These are phyloP conservation scores for Hortaea werneckii DNA, from an alignment of 2,329 filamentous ascomycete species.

Conservation along the genomic window DNA sequence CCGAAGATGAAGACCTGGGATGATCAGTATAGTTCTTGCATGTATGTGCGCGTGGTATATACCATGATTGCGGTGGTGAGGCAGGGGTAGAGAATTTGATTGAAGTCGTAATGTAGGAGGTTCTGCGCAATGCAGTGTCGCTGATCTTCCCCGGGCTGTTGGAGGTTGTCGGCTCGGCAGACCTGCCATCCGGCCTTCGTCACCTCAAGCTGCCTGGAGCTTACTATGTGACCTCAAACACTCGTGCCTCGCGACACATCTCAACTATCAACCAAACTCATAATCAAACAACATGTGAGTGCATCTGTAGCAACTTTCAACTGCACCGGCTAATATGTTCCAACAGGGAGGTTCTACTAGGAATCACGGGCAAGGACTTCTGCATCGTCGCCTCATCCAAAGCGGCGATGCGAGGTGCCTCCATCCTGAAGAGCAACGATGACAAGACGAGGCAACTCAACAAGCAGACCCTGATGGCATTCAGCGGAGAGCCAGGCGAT, in stretches of 20 bases:
- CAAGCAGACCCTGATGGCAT: constrained; percentile 89
- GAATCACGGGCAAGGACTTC: constrained; percentile 98
- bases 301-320: neutral
- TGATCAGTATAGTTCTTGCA: neutral
- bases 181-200: neutral
- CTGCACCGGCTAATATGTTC: neutral
- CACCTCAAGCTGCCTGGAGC: constrained; percentile 1
- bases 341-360: constrained; percentile 86
- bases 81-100: neutral
- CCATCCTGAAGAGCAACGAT: constrained; percentile 86
- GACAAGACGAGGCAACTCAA: constrained; percentile 93
- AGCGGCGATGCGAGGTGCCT: constrained; percentile 94
- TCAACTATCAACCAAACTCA: neutral
- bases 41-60: neutral
- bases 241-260: too few species aligned
- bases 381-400: constrained; percentile 96
- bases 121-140: neutral
- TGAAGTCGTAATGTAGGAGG: neutral
- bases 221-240: too few species aligned
- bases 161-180: neutral
- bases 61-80: neutral
- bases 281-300: neutral
- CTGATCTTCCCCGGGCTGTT: neutral
- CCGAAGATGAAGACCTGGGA: constrained; percentile 59
- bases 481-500: constrained; percentile 90